phyloP scores from a whole-genome alignment of 768 basidiomycete species.

The Dendrothele bispora region DNA sequence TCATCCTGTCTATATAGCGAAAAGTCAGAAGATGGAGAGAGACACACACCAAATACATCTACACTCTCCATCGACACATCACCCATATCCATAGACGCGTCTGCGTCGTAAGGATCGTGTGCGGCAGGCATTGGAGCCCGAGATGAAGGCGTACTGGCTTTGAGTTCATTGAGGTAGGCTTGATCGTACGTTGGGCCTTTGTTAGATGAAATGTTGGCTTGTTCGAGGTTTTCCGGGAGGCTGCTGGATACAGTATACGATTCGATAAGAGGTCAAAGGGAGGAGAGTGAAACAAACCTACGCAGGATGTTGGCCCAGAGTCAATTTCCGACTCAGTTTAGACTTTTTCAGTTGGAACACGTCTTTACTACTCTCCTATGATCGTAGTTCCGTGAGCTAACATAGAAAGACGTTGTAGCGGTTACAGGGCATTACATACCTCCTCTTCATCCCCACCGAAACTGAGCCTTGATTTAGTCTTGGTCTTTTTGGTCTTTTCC shows the following conservation, averaged over 20 bases:
- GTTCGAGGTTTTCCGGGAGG: constrained; percentile 50
- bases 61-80: constrained; percentile 34
- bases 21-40: background rate
- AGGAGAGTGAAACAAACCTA: constrained; percentile 21
- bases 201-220: constrained; percentile 52
- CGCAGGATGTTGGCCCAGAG: constrained; percentile 57
- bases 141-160: constrained; percentile 68
- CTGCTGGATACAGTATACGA: constrained; percentile 33
- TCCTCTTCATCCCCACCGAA: constrained; percentile 72
- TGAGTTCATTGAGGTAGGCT: constrained; percentile 74
- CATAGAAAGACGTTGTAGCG: background rate
- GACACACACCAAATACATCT: constrained; percentile 29
- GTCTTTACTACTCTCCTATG: constrained; percentile 36
- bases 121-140: constrained; percentile 35
- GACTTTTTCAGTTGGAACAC: constrained; percentile 83
- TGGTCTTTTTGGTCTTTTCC: constrained; percentile 66
- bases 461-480: constrained; percentile 69
- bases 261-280: constrained; percentile 7
- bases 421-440: constrained; percentile 18
- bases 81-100: constrained; percentile 49
- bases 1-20: too few species aligned
- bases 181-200: constrained; percentile 67
- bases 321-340: constrained; percentile 64
- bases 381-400: background rate
- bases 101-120: constrained; percentile 47